Evolutionary conservation across 106 monocot genomes (phyloP), one percentile per base, ranked within the genome.

Genomic region (Triglochin maritima): DNA sequence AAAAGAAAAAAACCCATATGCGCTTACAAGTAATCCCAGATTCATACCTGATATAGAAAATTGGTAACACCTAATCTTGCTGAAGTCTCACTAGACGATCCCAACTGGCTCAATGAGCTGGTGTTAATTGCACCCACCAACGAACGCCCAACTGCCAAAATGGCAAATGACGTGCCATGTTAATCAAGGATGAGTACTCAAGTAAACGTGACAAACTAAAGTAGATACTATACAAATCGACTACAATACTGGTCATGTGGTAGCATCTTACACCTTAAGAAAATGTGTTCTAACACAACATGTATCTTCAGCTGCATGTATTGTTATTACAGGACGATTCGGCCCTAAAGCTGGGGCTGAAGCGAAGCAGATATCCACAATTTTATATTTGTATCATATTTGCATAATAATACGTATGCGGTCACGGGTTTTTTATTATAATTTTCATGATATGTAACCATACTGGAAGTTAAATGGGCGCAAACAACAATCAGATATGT

Each of bases 21-120:
- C 15, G 8, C 3, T 5, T n/a, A 12, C 58, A 58, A 16, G 11
- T 10, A 58, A 58, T 59, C 6, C 8, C 42, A 4, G 8, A 41
- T 4, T 12, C 47, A 15, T 12, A 64, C 64, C 64, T 64, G 64
- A 49, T n/a, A 64, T 8, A 64, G 44, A 45, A 16, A n/a, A 49
- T 5, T 64, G 64, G 44, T 16, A 47, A 48, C 5, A 64, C 49
- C 49, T 48, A 14, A 8, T 48, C 16, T 16, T 48, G 17, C 47
- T 12, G 49, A 44, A 3, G 47, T 17, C 15, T 64, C 11, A 47
- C 16, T 1, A 8, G 64, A 64, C 48, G 64, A 64, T 64, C 49
- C 49, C 64, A 64, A 64, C n/a, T 48, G 14, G 46, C 64, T 49
- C n/a, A 64, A 64, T 13, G 64, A n/a, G 49, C 2, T 49, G 11